Evolutionary conservation across 306 rosid species (phyloP).

Genomic region (Leucaena leucocephala): DNA sequence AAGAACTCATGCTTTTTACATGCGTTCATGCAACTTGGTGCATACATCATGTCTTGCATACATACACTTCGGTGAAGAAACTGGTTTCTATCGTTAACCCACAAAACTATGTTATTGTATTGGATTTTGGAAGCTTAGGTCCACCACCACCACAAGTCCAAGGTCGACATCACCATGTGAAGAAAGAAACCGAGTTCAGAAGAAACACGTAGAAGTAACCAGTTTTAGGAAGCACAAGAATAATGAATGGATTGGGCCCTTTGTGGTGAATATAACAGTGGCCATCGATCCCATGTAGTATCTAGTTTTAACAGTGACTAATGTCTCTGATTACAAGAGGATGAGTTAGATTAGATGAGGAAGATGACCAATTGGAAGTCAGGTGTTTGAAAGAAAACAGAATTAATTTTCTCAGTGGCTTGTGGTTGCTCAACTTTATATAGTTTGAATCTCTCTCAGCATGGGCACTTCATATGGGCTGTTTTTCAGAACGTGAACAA

Average conservation of each 20-base stretch:
- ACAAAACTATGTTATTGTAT: not conserved
- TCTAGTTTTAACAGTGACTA: slow-evolving; percentile 27
- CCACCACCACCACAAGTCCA: slow-evolving; percentile 27
- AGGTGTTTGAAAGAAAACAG: slow-evolving; percentile 34
- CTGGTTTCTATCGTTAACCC: too few species aligned
- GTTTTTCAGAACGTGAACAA: slow-evolving; percentile 29
- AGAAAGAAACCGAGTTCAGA: slow-evolving; percentile 39
- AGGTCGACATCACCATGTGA: slow-evolving; percentile 65
- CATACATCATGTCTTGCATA: not conserved
- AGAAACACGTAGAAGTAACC: slow-evolving; percentile 24
- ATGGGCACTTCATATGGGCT: slow-evolving; percentile 65
- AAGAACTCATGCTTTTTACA: too few species aligned
- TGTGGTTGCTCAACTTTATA: not conserved
- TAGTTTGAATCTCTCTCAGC: slow-evolving; percentile 11
- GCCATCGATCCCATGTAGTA: too few species aligned
- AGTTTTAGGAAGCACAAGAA: slow-evolving; percentile 27
- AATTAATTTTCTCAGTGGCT: not conserved
- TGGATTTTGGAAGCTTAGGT: slow-evolving; percentile 37
- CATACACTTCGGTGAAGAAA: too few species aligned
- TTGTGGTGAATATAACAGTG: too few species aligned
- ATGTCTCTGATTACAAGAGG: slow-evolving; percentile 38
- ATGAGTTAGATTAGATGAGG: slow-evolving; percentile 21
- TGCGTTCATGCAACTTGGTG: not conserved
- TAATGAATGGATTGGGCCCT: slow-evolving; percentile 46
- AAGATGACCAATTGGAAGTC: slow-evolving; percentile 42